A percentile compares a stretch with the other conserved stretches of the same genome.
Evolutionary conservation across 1,284 basidiomycete species (phyloP).

Genomic region (Moesziomyces parantarcticus): DNA sequence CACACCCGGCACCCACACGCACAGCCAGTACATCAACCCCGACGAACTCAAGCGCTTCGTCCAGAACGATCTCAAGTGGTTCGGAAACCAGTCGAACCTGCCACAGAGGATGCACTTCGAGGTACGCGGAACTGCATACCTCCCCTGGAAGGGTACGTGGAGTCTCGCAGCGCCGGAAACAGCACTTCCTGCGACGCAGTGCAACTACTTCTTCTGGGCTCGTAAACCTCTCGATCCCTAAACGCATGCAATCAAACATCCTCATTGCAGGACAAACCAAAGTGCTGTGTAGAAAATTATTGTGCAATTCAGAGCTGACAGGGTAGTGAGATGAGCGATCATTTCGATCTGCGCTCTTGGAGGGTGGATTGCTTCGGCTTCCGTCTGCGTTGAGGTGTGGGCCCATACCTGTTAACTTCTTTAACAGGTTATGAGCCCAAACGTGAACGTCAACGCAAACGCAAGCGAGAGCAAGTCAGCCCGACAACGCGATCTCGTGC

Average conservation of each 20-base stretch:
- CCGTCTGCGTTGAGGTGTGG: too few species aligned
- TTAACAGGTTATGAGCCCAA: too few species aligned
- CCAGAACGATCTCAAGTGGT: slow-evolving; percentile 72
- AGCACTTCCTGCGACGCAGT: slow-evolving; percentile 43
- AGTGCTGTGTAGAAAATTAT: neutral
- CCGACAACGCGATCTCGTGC: too few species aligned
- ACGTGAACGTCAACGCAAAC: too few species aligned
- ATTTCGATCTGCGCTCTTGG: too few species aligned
- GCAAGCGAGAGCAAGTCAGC: neutral
- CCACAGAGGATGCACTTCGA: slow-evolving; percentile 60
- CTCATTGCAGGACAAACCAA: neutral
- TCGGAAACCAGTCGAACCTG: slow-evolving; percentile 1
- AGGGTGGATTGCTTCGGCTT: too few species aligned
- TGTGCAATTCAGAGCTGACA: too few species aligned
- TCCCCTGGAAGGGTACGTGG: slow-evolving; percentile 59
- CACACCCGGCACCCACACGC: slow-evolving; percentile 88
- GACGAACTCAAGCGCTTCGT: slow-evolving; percentile 89
- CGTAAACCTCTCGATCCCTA: slow-evolving; percentile 50
- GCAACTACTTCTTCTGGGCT: slow-evolving; percentile 67
- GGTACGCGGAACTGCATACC: slow-evolving; percentile 58
- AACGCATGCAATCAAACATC: neutral
- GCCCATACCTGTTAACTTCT: too few species aligned
- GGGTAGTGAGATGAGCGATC: too few species aligned
- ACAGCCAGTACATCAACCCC: slow-evolving; percentile 89
- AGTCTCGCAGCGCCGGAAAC: slow-evolving; percentile 24